Evolutionary conservation across 805 yeast species (phyloP), one percentile per base, ranked within the genome.

Genomic region (Metschnikowia anglica): DNA sequence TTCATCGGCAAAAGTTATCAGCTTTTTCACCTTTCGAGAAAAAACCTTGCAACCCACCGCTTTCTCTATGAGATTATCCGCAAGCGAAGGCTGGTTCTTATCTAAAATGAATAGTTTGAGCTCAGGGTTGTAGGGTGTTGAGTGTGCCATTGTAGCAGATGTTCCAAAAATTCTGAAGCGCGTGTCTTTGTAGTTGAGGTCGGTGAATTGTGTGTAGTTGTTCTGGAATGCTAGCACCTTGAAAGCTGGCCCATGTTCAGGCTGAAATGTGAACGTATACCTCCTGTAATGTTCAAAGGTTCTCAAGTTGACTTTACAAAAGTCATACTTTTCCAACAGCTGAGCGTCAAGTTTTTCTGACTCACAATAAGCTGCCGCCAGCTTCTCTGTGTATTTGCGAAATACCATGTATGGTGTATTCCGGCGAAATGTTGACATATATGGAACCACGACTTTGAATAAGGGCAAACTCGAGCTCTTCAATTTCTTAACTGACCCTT

Each of bases 161-260:
- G 72, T 61, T 2, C 75, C 74, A 20, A 65, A 37, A 2, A 70
- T 53, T 33, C 75, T 55, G 47, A 70, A 70, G 9, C 72, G 49
- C 2, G 73, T 68, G 29, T 44, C 49, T 21, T 59, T 59, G 45
- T 66, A 70, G 17, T 33, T 53, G 48, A 70, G 70, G 52, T 70
- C 75, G 11, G 70, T 60, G 47, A 62, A 66, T 4, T 73, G 69
- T 40, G 60, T 56, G 46, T 52, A 56, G 43, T 62, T 61, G 51
- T 64, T 59, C 49, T 66, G 67, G 38, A 69, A 70, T 36, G 61
- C 54, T 7, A 61, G 32, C 10, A 70, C 45, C 23, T 52, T 59
- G 47, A 67, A 63, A 5, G 44, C 21, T 8, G 44, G 27, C 11
- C 37, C 36, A 9, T 52, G 51, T 5, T 37, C 44, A 4, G 58